phyloP scores from a whole-genome alignment of 352 stramenopile genomes.

The Globisporangium cystogenes region DNA sequence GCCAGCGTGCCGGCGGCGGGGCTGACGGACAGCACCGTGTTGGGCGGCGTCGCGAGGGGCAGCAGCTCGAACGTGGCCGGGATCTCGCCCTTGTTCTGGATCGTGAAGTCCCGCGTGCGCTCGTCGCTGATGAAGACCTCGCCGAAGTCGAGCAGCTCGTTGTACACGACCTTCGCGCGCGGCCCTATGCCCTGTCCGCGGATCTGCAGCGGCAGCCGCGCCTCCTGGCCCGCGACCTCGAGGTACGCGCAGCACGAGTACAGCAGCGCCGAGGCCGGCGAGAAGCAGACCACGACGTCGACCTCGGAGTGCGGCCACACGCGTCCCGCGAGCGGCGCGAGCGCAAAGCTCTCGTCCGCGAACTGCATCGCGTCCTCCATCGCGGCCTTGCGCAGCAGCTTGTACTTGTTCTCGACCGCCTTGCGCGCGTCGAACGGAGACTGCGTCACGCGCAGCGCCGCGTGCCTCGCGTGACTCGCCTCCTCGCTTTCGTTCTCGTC shows the following conservation, averaged over 20 bases:
- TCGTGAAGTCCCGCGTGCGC: conserved; percentile 85
- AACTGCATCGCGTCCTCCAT: conserved; percentile 93
- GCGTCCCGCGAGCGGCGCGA: conserved; percentile 84
- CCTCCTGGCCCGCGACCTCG: conserved; percentile 87
- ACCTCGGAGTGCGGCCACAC: conserved; percentile 92
- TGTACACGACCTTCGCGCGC: conserved; percentile 90
- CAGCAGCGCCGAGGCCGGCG: conserved; percentile 65
- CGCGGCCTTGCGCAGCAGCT: conserved; percentile 82
- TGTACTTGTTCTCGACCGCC: conserved; percentile 89
- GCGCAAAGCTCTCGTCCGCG: conserved; percentile 89
- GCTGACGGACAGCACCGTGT: conserved; percentile 33
- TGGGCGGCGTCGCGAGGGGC: conserved; percentile 22
- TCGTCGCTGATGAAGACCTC: conserved; percentile 93
- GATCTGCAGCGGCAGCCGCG: conserved; percentile 87
- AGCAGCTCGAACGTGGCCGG: conserved; percentile 70
- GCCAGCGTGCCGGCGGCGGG: conserved; percentile 50
- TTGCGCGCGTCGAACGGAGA: conserved; percentile 60
- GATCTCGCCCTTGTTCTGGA: conserved; percentile 95
- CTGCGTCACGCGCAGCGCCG: conserved; percentile 17
- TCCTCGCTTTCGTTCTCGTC: conserved; percentile 12
- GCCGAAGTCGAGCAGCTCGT: conserved; percentile 92
- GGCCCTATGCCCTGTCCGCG: conserved; percentile 89
- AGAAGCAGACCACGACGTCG: conserved; percentile 90
- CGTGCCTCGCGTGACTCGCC: conserved; percentile 6
- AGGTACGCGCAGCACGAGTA: conserved; percentile 86